Conservation (phyloP, 2,329 filamentous ascomycete species). For the Beauveria pseudobassiana region DNA sequence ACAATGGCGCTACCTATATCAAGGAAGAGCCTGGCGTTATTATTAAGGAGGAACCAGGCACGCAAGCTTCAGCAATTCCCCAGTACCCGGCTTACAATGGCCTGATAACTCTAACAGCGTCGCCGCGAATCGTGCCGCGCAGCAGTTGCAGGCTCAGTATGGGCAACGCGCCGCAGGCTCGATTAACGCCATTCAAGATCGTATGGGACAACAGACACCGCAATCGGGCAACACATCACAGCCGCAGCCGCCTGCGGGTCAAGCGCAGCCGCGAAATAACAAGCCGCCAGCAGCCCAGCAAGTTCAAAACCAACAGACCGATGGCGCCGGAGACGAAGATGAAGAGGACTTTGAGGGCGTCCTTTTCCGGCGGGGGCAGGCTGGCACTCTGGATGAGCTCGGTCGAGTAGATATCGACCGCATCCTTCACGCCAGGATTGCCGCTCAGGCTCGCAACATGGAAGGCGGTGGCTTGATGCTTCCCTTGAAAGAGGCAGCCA, state of each 20-base stretch:
- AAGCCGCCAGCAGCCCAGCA: conserved; percentile 21
- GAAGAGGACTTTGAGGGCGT: conserved; percentile 50
- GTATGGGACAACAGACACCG: conserved; percentile 26
- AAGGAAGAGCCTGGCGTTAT: conserved; percentile 41
- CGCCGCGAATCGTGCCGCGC: conserved; percentile 48
- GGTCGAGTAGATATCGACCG: conserved; percentile 58
- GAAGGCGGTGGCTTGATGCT: conserved; percentile 72
- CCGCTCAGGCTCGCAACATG: conserved; percentile 57
- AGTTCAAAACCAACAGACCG: conserved; percentile 51
- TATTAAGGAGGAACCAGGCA: conserved; percentile 37
- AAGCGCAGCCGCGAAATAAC: conserved; percentile 26
- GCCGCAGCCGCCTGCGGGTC: conserved; percentile 19
- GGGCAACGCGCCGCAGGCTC: conserved; percentile 58
- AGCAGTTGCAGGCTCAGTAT: conserved; percentile 51
- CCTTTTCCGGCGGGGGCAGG: conserved; percentile 47
- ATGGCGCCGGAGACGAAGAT: conserved; percentile 58
- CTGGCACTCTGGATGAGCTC: conserved; percentile 47
- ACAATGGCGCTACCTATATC: conserved; percentile 31
- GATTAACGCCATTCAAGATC: conserved; percentile 53
- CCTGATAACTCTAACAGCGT: conserved; percentile 29
- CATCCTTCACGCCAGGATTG: conserved; percentile 61
- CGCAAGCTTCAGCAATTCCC: conserved; percentile 23
- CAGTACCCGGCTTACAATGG: conserved; percentile 27
- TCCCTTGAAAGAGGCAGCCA: conserved; percentile 52
- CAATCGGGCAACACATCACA: conserved; percentile 23